Percentiles rank a stretch among this genome's conserved stretches.
Evolutionary conservation across 345 rosid species (phyloP).

Genomic region (Bretschneidera sinensis): DNA sequence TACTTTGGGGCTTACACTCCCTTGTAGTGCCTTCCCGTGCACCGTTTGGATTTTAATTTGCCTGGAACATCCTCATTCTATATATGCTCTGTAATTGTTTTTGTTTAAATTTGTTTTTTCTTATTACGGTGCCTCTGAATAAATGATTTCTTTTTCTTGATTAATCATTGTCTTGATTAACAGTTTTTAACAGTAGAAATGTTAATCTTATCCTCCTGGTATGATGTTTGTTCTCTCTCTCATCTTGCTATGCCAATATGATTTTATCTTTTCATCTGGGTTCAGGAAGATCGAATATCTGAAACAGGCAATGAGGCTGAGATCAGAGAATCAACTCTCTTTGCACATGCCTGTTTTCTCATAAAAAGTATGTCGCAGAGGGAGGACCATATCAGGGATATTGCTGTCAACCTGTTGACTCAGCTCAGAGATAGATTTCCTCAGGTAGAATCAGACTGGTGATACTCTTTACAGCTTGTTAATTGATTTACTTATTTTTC

Average conservation of each 20-base stretch:
- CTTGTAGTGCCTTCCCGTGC: too few species aligned
- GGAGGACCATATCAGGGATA: constrained; percentile 88
- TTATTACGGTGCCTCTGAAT: too few species aligned
- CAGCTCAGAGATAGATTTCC: constrained; percentile 96
- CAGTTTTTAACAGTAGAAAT: too few species aligned
- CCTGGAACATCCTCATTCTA: too few species aligned
- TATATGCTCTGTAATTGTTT: too few species aligned
- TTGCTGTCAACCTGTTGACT: constrained; percentile 74
- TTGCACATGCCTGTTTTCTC: constrained; percentile 85
- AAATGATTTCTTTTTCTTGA: too few species aligned
- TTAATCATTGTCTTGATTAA: too few species aligned
- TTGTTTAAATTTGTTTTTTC: too few species aligned
- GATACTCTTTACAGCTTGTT: constrained; percentile 1
- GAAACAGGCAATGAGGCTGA: constrained; percentile 78
- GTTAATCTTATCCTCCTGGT: too few species aligned
- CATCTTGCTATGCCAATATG: constrained; percentile 11
- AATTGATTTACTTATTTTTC: neutral
- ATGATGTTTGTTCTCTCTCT: neutral
- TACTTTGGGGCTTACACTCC: too few species aligned
- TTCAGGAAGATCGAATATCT: constrained; percentile 85
- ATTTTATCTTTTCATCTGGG: constrained; percentile 23
- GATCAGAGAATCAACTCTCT: constrained; percentile 75
- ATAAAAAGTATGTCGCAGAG: constrained; percentile 94
- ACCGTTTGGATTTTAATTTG: too few species aligned
- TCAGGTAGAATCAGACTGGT: constrained; percentile 52